Evolutionary conservation across 768 basidiomycete genomes (phyloP).

Genomic region (Tylopilus rubrobrunneus): DNA sequence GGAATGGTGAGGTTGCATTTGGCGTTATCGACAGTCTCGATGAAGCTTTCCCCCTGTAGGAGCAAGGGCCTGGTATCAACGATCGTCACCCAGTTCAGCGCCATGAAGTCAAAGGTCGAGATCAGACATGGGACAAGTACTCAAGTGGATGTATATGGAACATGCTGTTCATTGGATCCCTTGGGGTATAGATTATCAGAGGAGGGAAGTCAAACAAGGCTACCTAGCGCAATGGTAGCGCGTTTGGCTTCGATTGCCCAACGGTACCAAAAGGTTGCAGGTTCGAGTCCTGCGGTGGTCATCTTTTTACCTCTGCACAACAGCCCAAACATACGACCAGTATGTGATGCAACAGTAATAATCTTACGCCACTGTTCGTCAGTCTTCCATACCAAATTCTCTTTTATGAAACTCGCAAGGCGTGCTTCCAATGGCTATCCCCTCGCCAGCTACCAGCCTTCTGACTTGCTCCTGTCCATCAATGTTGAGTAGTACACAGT

Average conservation of each 20-base stretch:
- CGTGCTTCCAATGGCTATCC: constrained; percentile 54
- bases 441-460: constrained; percentile 36
- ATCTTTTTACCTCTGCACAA: not conserved
- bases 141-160: not conserved
- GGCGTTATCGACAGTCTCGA: constrained; percentile 55
- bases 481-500: constrained; percentile 43
- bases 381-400: constrained; percentile 16
- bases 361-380: not conserved
- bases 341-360: not conserved
- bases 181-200: too few species aligned
- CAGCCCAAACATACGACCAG: not conserved
- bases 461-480: constrained; percentile 33
- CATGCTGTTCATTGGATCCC: not conserved
- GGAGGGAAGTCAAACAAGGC: constrained; percentile 28
- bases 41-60: constrained; percentile 56
- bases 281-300: constrained; percentile 95
- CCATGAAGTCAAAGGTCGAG: constrained; percentile 42
- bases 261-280: constrained; percentile 90
- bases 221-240: constrained; percentile 94
- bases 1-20: constrained; percentile 60
- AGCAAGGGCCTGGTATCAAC: constrained; percentile 54
- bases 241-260: constrained; percentile 86
- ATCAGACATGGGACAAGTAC: not conserved
- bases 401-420: constrained; percentile 60
- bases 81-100: constrained; percentile 77